phyloP scores from a whole-genome alignment of 2,329 filamentous ascomycete species.

The Tympanopsis confertula region DNA sequence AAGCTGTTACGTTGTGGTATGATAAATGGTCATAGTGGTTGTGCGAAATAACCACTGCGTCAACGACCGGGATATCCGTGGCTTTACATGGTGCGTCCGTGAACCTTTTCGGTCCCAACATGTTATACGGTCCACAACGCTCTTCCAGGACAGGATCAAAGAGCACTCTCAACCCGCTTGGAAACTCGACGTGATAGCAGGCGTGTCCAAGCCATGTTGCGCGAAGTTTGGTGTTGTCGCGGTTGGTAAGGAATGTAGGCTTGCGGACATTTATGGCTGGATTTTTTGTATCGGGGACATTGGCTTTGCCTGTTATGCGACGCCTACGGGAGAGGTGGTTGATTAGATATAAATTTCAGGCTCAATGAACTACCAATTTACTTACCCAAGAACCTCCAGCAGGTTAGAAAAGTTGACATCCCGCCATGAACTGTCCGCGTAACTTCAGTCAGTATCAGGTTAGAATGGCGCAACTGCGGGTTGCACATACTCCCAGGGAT shows the following conservation, averaged over 20 bases:
- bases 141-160: slow-evolving; percentile 92
- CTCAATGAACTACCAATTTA: background rate
- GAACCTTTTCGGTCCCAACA: slow-evolving; percentile 64
- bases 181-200: slow-evolving; percentile 86
- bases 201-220: slow-evolving; percentile 94
- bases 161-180: slow-evolving; percentile 71
- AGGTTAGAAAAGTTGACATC: background rate
- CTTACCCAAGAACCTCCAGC: background rate
- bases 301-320: slow-evolving; percentile 22
- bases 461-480: too few species aligned
- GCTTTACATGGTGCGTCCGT: slow-evolving; percentile 68
- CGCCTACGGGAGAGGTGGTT: too few species aligned
- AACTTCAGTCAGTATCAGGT: background rate
- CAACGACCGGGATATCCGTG: slow-evolving; percentile 64
- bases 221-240: slow-evolving; percentile 51
- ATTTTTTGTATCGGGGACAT: slow-evolving; percentile 46
- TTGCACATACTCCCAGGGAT: background rate
- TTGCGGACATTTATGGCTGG: slow-evolving; percentile 56
- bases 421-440: background rate
- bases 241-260: slow-evolving; percentile 53
- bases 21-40: slow-evolving; percentile 91
- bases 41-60: slow-evolving; percentile 74
- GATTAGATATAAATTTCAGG: too few species aligned
- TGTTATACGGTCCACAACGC: slow-evolving; percentile 67
- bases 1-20: slow-evolving; percentile 59